phyloP scores from a whole-genome alignment of 2,329 filamentous ascomycete species.

The Fusarium sp. region DNA sequence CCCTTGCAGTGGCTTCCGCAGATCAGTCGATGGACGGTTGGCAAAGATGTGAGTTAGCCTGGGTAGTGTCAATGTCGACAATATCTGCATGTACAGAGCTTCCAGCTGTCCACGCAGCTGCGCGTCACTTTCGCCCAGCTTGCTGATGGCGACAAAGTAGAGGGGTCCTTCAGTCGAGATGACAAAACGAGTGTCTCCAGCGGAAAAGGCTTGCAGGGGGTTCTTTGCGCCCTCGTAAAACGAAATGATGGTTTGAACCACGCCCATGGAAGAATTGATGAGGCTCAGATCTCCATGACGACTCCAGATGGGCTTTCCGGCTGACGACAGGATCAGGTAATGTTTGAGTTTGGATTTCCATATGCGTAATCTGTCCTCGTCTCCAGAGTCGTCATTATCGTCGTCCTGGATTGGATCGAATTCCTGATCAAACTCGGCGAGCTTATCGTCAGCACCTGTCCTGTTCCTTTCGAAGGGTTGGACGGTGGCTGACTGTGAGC shows the following conservation, averaged over 20 bases:
- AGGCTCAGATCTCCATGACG: constrained; percentile 89
- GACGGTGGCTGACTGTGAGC: constrained; percentile 65
- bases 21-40: constrained; percentile 89
- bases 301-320: constrained; percentile 97
- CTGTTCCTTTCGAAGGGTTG: constrained; percentile 67
- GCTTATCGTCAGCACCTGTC: constrained; percentile 57
- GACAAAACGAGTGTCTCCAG: constrained; percentile 86
- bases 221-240: constrained; percentile 88
- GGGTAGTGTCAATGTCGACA: constrained; percentile 92
- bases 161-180: constrained; percentile 84
- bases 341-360: constrained; percentile 97
- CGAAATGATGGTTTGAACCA: constrained; percentile 96
- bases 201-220: constrained; percentile 80
- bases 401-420: constrained; percentile 76
- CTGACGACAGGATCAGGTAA: constrained; percentile 94
- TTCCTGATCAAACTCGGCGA: constrained; percentile 75
- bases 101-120: constrained; percentile 89
- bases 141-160: constrained; percentile 92
- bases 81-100: constrained; percentile 96
- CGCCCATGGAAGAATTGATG: constrained; percentile 92
- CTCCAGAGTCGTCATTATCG: constrained; percentile 51
- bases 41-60: constrained; percentile 86
- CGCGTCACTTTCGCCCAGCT: constrained; percentile 86
- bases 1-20: constrained; percentile 87
- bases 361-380: constrained; percentile 68